A percentile compares a stretch with the other conserved stretches of the same genome.
Conservation (phyloP, 805 yeast species). For the Saccharomycopsis fodiens region DNA sequence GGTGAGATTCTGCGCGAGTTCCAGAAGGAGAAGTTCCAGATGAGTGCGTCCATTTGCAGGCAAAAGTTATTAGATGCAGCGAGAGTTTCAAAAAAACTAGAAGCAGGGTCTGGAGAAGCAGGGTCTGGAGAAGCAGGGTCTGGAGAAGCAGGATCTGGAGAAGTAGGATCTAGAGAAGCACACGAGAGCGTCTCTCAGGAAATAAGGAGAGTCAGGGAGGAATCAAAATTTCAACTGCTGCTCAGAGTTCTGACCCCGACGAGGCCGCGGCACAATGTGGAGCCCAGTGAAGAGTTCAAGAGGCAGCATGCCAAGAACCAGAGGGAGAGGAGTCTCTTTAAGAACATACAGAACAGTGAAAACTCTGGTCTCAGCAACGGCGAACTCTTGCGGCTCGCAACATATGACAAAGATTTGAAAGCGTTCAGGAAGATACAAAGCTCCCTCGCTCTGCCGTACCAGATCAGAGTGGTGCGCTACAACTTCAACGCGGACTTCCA, state of each 20-base stretch:
- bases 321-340: constrained; percentile 1
- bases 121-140: background rate
- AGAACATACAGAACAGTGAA: background rate
- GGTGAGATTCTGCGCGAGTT: background rate
- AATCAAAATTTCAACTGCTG: background rate
- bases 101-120: background rate
- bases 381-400: background rate
- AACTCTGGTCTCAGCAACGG: background rate
- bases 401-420: background rate
- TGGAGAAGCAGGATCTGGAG: background rate
- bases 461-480: background rate
- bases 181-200: background rate
- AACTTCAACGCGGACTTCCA: background rate
- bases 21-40: background rate
- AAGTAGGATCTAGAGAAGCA: background rate
- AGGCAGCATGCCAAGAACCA: constrained; percentile 3
- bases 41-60: constrained; percentile 2
- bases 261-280: constrained; percentile 4
- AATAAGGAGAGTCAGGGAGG: background rate
- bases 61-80: constrained; percentile 1
- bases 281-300: constrained; percentile 4
- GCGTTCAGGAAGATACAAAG: background rate
- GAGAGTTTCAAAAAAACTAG: background rate
- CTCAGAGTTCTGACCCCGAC: background rate
- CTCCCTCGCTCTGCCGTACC: no score